phyloP scores from a whole-genome alignment of 2,329 filamentous ascomycete species.

The Cytospora schulzeri region DNA sequence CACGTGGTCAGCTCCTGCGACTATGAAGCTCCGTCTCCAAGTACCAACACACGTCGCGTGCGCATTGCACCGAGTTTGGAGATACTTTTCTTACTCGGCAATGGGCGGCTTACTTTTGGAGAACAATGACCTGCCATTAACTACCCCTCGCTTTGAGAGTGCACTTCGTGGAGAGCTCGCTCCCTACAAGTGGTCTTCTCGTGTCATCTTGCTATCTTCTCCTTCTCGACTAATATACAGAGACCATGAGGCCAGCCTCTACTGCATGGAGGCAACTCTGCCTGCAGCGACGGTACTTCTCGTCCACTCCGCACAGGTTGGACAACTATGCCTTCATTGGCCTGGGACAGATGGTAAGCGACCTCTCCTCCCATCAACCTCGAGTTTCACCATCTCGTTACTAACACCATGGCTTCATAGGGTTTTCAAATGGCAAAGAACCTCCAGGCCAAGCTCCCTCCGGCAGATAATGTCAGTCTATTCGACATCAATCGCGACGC shows the following conservation, averaged over 20 bases:
- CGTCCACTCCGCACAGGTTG: conserved; percentile 48
- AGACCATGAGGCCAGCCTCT: conserved; percentile 31
- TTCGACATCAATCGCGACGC: conserved; percentile 60
- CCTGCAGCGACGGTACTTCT: conserved; percentile 52
- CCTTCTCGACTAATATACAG: conserved; percentile 8
- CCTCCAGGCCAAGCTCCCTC: conserved; percentile 57
- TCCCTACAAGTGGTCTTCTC: background rate
- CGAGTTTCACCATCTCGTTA: background rate
- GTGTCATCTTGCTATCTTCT: background rate
- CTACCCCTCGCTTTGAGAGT: conserved; percentile 23
- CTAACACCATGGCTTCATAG: conserved; percentile 36
- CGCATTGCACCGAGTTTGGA: conserved; percentile 29
- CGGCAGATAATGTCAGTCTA: conserved; percentile 53
- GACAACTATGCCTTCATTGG: conserved; percentile 63
- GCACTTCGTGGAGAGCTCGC: background rate
- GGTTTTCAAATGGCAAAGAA: conserved; percentile 67
- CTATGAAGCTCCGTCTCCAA: no score
- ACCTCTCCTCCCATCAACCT: background rate
- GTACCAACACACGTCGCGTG: background rate
- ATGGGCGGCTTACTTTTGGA: conserved; percentile 39
- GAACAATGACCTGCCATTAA: conserved; percentile 23
- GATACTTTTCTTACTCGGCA: conserved; percentile 32
- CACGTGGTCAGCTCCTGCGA: background rate
- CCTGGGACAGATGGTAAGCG: conserved; percentile 60
- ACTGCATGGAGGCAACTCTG: conserved; percentile 35